phyloP scores from a whole-genome alignment of 140 eudicot genomes.

The Oenanthe javanica region DNA sequence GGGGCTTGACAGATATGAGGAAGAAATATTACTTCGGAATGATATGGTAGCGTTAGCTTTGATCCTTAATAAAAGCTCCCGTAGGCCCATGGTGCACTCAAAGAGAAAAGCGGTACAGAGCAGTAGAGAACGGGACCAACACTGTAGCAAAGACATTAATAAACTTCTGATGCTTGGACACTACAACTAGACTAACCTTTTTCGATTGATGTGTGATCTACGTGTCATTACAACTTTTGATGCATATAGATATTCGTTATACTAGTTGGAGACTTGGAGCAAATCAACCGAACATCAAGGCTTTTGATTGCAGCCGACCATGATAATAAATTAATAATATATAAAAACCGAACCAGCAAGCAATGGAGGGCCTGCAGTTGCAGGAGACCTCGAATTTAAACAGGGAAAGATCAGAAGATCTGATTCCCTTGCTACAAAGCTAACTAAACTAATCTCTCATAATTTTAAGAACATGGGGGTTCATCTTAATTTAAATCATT shows the following conservation, averaged over 20 bases:
- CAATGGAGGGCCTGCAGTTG: slow-evolving; percentile 15
- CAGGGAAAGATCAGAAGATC: neutral
- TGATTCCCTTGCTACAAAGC: slow-evolving; percentile 21
- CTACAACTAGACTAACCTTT: too few relatives aligned
- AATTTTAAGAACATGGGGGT: neutral
- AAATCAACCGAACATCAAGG: slow-evolving; percentile 24
- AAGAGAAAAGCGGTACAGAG: neutral
- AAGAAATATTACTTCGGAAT: neutral
- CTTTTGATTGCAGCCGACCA: slow-evolving; percentile 23
- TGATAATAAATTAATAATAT: slow-evolving; percentile 6
- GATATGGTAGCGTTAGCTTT: neutral
- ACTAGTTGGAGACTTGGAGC: neutral
- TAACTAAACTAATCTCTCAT: neutral
- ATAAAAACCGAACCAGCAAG: slow-evolving; percentile 4
- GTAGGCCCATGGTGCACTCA: neutral
- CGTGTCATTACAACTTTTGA: slow-evolving; percentile 4
- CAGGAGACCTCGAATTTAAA: neutral
- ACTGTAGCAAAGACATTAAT: too few relatives aligned
- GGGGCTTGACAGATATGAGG: neutral
- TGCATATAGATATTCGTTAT: neutral
- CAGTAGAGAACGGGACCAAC: neutral
- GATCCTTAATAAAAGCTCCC: neutral
- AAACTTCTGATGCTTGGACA: too few relatives aligned
- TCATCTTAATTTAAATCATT: neutral
- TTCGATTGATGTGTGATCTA: neutral